Percentiles rank a stretch among this genome's conserved stretches.
Conservation (phyloP, 495 filamentous ascomycete species). For the Ramalina intermedia region DNA sequence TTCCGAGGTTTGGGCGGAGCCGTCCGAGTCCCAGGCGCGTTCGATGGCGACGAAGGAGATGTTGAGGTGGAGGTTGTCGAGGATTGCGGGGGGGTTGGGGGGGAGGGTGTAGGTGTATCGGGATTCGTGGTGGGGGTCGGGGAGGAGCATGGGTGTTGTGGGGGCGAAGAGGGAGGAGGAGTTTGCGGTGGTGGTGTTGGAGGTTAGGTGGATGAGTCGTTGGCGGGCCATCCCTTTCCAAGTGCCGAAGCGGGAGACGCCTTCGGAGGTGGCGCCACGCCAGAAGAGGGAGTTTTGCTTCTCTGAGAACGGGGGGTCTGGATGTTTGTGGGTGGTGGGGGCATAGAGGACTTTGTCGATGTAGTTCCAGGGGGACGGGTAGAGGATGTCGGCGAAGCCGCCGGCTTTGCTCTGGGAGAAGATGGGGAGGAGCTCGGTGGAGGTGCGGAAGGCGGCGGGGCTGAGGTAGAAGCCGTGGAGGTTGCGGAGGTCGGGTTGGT, state of each 20-base stretch:
- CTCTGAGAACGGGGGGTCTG: constrained; percentile 25
- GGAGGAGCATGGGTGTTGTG: constrained; percentile 21
- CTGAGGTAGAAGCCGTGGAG: constrained; percentile 59
- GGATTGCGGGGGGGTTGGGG: constrained; percentile 23
- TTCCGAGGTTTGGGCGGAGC: constrained; percentile 34
- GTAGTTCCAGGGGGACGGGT: constrained; percentile 36
- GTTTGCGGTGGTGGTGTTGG: constrained; percentile 31
- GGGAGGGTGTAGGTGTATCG: constrained; percentile 28
- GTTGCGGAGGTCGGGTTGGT: constrained; percentile 63
- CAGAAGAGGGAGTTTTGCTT: constrained; percentile 37
- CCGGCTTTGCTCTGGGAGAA: constrained; percentile 60
- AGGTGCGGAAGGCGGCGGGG: constrained; percentile 44
- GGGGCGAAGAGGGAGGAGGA: constrained; percentile 26
- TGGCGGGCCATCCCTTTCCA: constrained; percentile 48
- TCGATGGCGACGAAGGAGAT: constrained; percentile 32
- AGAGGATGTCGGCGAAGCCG: constrained; percentile 36
- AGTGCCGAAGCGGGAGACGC: constrained; percentile 32
- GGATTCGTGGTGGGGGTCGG: constrained; percentile 7
- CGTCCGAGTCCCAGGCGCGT: constrained; percentile 38
- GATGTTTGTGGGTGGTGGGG: constrained; percentile 21
- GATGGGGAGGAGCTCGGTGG: constrained; percentile 51
- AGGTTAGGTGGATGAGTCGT: constrained; percentile 38
- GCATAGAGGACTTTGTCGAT: constrained; percentile 32
- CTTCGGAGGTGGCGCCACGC: constrained; percentile 43
- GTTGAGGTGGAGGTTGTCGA: constrained; percentile 31